These are phyloP conservation scores for Populus euphratica DNA, from an alignment of 345 rosid genomes.

Conservation along the genomic window DNA sequence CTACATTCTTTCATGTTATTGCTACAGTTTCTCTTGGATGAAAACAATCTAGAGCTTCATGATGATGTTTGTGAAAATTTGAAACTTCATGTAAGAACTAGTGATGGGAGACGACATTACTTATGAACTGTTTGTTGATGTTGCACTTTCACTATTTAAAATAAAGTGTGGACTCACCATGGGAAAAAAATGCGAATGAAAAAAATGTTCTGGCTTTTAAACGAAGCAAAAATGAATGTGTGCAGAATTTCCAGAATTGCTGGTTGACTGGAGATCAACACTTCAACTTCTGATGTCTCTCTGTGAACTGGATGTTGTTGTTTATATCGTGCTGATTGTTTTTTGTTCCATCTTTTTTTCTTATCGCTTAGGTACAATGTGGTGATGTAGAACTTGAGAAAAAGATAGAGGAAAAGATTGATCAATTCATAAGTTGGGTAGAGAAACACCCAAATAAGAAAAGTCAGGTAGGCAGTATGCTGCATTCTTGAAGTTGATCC, in stretches of 20 bases:
- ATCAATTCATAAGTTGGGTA: constrained; percentile 80
- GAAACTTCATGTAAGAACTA: not conserved
- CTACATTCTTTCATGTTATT: not conserved
- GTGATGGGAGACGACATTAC: not conserved
- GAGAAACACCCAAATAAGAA: constrained; percentile 96
- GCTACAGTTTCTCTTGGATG: not conserved
- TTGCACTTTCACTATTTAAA: too few relatives aligned
- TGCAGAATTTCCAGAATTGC: too few relatives aligned
- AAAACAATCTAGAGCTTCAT: not conserved
- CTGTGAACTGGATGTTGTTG: not conserved
- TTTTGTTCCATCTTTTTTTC: not conserved
- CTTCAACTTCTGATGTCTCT: too few relatives aligned
- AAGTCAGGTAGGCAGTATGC: constrained; percentile 58
- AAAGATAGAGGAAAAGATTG: constrained; percentile 92
- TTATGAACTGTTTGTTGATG: too few relatives aligned
- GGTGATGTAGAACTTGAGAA: constrained; percentile 83
- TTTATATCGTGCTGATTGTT: not conserved
- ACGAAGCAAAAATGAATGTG: too few relatives aligned
- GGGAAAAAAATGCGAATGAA: too few relatives aligned
- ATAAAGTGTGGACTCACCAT: too few relatives aligned
- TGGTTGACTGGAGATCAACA: too few relatives aligned
- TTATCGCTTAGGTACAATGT: constrained; percentile 65
- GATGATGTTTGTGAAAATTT: not conserved
- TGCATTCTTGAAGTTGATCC: not conserved
- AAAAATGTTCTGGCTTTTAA: too few relatives aligned